Percentiles rank a stretch among this genome's conserved stretches.
Conservation (phyloP, 2,329 filamentous ascomycete species). For the Diaporthe capsici region DNA sequence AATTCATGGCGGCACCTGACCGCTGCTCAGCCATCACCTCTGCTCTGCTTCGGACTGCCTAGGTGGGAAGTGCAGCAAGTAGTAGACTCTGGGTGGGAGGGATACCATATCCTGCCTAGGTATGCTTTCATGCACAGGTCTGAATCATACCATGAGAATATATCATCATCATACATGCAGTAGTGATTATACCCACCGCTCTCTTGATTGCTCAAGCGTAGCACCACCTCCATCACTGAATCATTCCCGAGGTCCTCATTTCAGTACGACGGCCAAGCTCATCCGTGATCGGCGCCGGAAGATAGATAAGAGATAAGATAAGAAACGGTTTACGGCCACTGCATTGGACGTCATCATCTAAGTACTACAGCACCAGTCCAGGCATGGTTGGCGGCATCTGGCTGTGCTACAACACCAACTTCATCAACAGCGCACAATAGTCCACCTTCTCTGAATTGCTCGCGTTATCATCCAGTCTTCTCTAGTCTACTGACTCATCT, state of each 20-base stretch:
- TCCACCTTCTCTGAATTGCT: neutral
- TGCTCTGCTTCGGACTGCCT: neutral
- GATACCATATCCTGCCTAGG: neutral
- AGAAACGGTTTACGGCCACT: conserved; percentile 18
- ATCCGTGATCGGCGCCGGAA: neutral
- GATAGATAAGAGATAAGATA: conserved; percentile 39
- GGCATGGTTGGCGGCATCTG: neutral
- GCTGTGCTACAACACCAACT: neutral
- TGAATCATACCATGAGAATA: conserved; percentile 21
- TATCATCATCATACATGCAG: conserved; percentile 13
- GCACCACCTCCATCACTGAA: conserved; percentile 1
- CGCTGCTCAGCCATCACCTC: neutral
- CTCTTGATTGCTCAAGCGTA: neutral
- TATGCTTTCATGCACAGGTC: conserved; percentile 16
- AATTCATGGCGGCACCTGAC: neutral
- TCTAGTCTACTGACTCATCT: conserved; percentile 7
- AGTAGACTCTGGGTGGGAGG: neutral
- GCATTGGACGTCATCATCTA: conserved; percentile 22
- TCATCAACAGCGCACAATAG: neutral
- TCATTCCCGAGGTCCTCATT: neutral
- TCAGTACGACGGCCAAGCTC: neutral
- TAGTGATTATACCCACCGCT: neutral
- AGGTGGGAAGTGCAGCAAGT: neutral
- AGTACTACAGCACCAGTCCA: conserved; percentile 15
- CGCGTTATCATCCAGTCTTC: neutral